A percentile compares a stretch with the other conserved stretches of the same genome.
Conservation (phyloP, 2,329 filamentous ascomycete genomes). For the Penicillium sp. region DNA sequence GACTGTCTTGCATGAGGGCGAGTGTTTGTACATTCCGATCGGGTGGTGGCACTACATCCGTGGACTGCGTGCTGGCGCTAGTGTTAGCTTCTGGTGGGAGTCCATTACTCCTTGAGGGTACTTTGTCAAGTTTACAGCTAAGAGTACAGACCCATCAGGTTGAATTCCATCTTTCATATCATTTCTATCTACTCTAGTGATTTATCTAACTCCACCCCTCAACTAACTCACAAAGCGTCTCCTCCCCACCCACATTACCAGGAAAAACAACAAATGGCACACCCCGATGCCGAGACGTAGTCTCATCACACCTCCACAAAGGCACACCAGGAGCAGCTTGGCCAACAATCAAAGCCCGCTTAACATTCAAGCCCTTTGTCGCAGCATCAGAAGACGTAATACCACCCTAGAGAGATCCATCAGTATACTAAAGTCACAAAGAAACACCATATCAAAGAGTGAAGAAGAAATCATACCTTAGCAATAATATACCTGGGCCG, state of each 20-base stretch:
- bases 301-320: constrained; percentile 60
- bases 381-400: constrained; percentile 62
- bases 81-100: constrained; percentile 97
- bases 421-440: neutral
- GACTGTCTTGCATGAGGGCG: constrained; percentile 73
- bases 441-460: neutral
- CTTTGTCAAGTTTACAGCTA: neutral
- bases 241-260: constrained; percentile 57
- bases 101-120: constrained; percentile 23
- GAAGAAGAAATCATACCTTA: constrained; percentile 37
- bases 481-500: constrained; percentile 60
- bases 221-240: constrained; percentile 51
- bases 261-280: constrained; percentile 61
- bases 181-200: neutral
- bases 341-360: constrained; percentile 56
- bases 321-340: constrained; percentile 61
- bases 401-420: constrained; percentile 45
- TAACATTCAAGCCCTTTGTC: constrained; percentile 57
- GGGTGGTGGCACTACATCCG: constrained; percentile 99
- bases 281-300: constrained; percentile 51
- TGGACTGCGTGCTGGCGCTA: constrained; percentile 82
- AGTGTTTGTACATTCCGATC: constrained; percentile 83
- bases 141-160: neutral
- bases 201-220: constrained; percentile 35
- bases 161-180: neutral